Evolutionary conservation across 805 yeast genomes (phyloP), one percentile per base, ranked within the genome.

Genomic region (Lachancea meyersii): DNA sequence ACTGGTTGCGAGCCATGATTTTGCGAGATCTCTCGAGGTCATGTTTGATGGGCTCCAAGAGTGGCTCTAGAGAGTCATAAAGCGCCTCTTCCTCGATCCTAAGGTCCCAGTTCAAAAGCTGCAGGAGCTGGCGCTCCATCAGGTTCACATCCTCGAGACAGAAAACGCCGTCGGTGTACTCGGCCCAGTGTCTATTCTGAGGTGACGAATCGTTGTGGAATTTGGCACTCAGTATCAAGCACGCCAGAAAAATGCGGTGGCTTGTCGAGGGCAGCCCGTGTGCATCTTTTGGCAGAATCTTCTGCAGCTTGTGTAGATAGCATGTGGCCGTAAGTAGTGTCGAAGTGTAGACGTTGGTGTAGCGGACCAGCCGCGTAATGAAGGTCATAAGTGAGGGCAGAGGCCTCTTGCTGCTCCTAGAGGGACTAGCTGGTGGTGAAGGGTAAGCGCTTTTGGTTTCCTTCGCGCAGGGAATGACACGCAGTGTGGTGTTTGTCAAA

Each of bases 261-360:
- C 86, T 71, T 2, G 94, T 84, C 51, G 89, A 82, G 34, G 89
- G 84, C 49, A 82, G 67, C 24, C 91, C 91, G 54, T 77, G 80
- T 26, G 88, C 85, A 50, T 81, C 83, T 45, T 69, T 67, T 41
- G 91, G 91, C 40, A 84, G 67, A 49, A 73, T 78, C 40, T 71
- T 47, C 55, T 76, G 76, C 52, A 84, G 67, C 53, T 78, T 70
- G 53, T 79, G 76, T 59, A 84, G 68, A 60, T 81, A 82, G 24
- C 82, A 80, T 41, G 80, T 71, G 3, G 91, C 80, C 11, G 86
- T 71, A 75, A 84, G 73, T 51, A 84, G 68, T 14, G 89, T 83
- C 31, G 89, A 87, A 2, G 88, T 80, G 62, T 82, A 80, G n/a
- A 84, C 87, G 54, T 82, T 82, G 23, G 88, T 80, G 67, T 81